Evolutionary conservation across 2,329 filamentous ascomycete genomes (phyloP), one percentile per base, ranked within the genome.

Genomic region (Lachnellula hyalina): DNA sequence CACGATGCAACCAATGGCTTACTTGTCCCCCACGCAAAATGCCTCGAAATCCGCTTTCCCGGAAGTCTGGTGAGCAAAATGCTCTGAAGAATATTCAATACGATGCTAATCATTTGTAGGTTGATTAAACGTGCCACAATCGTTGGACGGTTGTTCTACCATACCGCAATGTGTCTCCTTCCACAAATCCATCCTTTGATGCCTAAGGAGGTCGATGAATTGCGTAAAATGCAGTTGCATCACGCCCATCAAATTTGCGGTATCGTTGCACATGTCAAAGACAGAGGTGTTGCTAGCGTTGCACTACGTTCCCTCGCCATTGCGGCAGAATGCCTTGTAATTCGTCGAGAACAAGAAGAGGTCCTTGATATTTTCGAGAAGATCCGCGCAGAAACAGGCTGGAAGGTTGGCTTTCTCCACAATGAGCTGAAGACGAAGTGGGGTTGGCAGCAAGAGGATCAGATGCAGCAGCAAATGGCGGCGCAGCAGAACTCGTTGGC

Each of bases 231-330:
- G 66, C 85, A 88, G 63, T 77, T 86, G 48, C 82, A 83, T 58
- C 90, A 96, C 67, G 87, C 90, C 0, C 86, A 88, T 62, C 86
- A 92, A 68, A 86, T 96, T 23, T 96, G 92, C 67, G 93, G 93
- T 14, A 95, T 97, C 58, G 85, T 89, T 23, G 89, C 90, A 2
- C 90, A 96, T 67, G 84, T 87, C 50, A 89, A 91, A 65, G 90
- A 96, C 67, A 79, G 83, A 25, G 89, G 89, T 28, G 84, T 96
- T 34, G 84, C 87, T 9, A 87, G 83, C 49, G 85, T 96, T 9
- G 89, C 89, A 2, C 82, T 94, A 40, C 86, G 88, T 9, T 90
- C 87, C 35, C 77, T 96, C 6, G 84, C 86, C 40, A 86, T 94
- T 53, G 89, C 89, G 2, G 87, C 87, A 6, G 83, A 88, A 63